A percentile compares a stretch with the other conserved stretches of the same genome.
These are phyloP conservation scores for Kodamaea plutei DNA, from an alignment of 1,139 yeast genomes.

Conservation along the genomic window DNA sequence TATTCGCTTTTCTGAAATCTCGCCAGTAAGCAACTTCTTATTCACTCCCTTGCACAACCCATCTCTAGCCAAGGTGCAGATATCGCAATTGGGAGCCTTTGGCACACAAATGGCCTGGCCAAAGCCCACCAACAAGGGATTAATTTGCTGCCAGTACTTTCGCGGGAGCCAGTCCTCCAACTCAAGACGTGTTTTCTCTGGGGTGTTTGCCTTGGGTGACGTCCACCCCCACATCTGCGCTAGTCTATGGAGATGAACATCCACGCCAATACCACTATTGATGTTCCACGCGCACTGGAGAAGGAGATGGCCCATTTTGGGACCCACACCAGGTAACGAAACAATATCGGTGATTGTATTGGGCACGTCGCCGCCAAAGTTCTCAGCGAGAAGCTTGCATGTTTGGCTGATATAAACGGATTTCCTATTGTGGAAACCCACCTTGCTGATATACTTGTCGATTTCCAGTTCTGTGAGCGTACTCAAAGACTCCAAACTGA, in stretches of 20 bases:
- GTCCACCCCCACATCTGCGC: conserved; percentile 86
- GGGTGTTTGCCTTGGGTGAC: conserved; percentile 47
- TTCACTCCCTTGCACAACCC: conserved; percentile 54
- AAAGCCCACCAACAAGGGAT: conserved; percentile 85
- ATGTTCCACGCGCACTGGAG: conserved; percentile 80
- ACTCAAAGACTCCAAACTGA: conserved; percentile 30
- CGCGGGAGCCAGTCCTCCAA: conserved; percentile 73
- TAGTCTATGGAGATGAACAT: conserved; percentile 83
- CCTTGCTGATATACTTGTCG: conserved; percentile 66
- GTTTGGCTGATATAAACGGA: conserved; percentile 66
- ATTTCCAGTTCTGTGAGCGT: conserved; percentile 53
- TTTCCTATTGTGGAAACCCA: conserved; percentile 84
- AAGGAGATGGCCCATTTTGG: conserved; percentile 86
- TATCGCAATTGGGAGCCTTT: conserved; percentile 64
- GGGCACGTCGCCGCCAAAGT: conserved; percentile 66
- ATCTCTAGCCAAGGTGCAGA: conserved; percentile 55
- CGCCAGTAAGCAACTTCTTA: conserved; percentile 31
- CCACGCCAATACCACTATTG: conserved; percentile 85
- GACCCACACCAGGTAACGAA: conserved; percentile 88
- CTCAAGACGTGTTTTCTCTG: conserved; percentile 69
- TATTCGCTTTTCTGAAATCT: conserved; percentile 28
- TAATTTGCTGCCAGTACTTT: conserved; percentile 76
- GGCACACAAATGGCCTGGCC: conserved; percentile 89
- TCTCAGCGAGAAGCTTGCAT: conserved; percentile 47
- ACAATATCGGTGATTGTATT: conserved; percentile 61